Evolutionary conservation across 257 asterid species (phyloP), one percentile per base, ranked within the genome.

Genomic region (Fraxinus anomala): DNA sequence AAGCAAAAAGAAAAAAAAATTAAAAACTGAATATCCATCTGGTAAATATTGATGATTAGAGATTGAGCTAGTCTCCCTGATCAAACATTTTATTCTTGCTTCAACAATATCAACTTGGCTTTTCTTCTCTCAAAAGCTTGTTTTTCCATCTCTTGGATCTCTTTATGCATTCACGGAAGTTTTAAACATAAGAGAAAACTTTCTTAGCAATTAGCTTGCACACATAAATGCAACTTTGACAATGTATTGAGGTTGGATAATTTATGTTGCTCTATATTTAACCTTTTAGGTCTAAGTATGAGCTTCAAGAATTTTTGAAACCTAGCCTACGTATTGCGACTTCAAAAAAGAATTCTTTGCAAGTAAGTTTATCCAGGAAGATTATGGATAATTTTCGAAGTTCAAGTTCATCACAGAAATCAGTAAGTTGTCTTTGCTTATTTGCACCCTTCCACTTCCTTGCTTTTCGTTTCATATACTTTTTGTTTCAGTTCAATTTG

Each of bases 271-370:
- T 26, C n/a, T 63, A 19, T 70, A 42, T 80, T 40, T 39, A 63
- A 21, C 34, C 51, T 82, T 82, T 80, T 73, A 96, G 99, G 92
- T 87, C 92, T 30, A 96, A 96, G 85, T 96, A 93, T 44, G 99
- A 96, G 87, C 94, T 72, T 70, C 99, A 96, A 86, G 97, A 87
- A 39, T 96, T 89, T 84, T 82, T 96, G 91, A 96, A 93, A 85
- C 98, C 99, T 6, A 93, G 99, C 92, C 88, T 96, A 86, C 96
- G 99, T 16, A 93, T 93, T 49, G 72, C 84, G 76, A 63, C 92
- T 69, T 79, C 91, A 23, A 86, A 83, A 71, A 87, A 74, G 73
- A 80, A 71, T 83, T 87, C 97, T 51, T 91, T 95, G 78, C 88
- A 89, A 86, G 9, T 95, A 72, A 92, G 94, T 78, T 77, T 92